Base-by-base conservation (phyloP, 768 basidiomycete species). In the Amanita pseudoporphyria region DNA sequence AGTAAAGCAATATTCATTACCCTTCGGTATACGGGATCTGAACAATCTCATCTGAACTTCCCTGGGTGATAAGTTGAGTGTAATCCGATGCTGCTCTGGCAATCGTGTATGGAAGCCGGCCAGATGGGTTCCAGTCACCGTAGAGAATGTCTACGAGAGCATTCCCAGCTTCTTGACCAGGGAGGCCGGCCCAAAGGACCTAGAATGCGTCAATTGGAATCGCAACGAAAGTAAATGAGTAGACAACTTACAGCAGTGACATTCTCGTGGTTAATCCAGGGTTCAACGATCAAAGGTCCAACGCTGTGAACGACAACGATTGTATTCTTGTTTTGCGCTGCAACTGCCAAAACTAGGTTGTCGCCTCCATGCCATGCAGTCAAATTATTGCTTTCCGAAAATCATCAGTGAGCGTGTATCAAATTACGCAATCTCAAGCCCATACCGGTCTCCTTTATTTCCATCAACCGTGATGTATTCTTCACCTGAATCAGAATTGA, bases 401-500 rank as follows among this genome's bases (percentile, higher is more conserved):
- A 2, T 16, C 32, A 22, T 18, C 24, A 6, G 21, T 18, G 13
- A 39, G 28, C 30, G 46, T 41, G n/a, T 10, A 14, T 44, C 13
- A 18, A 51, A 16, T 41, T 12, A 9, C n/a, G 35, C 10, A 44
- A 33, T 46, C 53, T 52, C 30, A 21, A 21, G 18, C 14, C 40
- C 69, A 40, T 47, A 77, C 76, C 82, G 67, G 60, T 91, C 88
- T 26, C 87, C 87, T 52, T 73, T 71, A 57, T 88, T 91, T 5
- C 83, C 85, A 55, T 87, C 86, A 10, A 88, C 83, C 14, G 79
- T 81, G 56, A 89, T 82, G 59, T 87, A 88, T 13, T 68, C 78
- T 66, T 94, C 92, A 19, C 92, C 92, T 5, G 87, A 90, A 61
- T 93, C 84, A 2, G 86, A 73, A 53, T 82, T 80, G 55, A 91